Evolutionary conservation across 345 rosid species (phyloP).

Genomic region (Corchorus capsularis): DNA sequence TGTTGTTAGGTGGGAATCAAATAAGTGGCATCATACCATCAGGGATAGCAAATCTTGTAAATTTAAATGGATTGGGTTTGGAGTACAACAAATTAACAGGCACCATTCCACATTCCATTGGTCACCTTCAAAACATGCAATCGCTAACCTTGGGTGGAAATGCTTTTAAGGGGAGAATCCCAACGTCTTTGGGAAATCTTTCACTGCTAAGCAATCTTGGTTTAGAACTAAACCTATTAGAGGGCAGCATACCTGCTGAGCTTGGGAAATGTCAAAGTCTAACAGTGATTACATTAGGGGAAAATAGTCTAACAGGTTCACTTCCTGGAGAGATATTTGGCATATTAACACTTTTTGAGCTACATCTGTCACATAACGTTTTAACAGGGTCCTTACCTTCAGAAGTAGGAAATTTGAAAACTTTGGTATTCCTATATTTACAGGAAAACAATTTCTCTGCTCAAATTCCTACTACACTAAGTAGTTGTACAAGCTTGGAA

Average conservation of each 20-base stretch:
- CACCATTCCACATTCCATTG: neutral
- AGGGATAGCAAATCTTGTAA: slow-evolving; percentile 7
- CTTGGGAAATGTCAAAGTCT: neutral
- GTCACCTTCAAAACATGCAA: neutral
- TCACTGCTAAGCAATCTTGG: neutral
- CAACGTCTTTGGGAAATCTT: neutral
- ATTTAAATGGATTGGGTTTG: neutral
- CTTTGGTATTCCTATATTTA: neutral
- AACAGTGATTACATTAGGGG: neutral
- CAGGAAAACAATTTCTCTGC: neutral
- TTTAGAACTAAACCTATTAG: neutral
- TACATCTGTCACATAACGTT: neutral
- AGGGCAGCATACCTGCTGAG: neutral
- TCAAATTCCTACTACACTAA: slow-evolving; percentile 1
- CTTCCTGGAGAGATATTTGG: neutral
- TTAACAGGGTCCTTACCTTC: neutral
- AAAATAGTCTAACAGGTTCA: neutral
- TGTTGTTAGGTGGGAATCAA: neutral
- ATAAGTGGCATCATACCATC: neutral
- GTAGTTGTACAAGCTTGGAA: slow-evolving; percentile 18
- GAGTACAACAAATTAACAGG: neutral
- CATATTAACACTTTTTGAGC: neutral
- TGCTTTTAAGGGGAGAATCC: slow-evolving; percentile 1
- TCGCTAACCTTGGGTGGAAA: neutral
- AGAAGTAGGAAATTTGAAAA: neutral